Evolutionary conservation across 768 basidiomycete species (phyloP).

Genomic region (Nidularia sp.): DNA sequence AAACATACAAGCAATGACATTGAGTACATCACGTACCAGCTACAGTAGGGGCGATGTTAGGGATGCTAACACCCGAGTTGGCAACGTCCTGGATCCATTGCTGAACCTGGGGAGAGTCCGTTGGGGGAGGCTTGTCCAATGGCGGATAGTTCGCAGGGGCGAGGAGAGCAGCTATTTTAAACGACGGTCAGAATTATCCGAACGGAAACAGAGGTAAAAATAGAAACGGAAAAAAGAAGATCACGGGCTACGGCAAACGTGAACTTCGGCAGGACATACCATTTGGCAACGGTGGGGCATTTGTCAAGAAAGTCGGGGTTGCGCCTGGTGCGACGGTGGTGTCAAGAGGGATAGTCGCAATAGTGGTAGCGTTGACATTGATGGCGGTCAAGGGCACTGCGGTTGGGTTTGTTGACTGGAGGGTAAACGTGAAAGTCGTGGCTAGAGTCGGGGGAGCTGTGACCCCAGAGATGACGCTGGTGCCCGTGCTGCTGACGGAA

Average conservation of each 20-base stretch:
- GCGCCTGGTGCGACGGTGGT: constrained; percentile 47
- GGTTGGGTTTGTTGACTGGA: constrained; percentile 53
- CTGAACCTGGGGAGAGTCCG: constrained; percentile 57
- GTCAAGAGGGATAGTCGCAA: constrained; percentile 39
- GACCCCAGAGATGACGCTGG: not conserved
- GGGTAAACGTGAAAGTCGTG: constrained; percentile 36
- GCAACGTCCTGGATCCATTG: constrained; percentile 68
- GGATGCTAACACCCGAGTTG: constrained; percentile 54
- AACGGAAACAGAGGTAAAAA: not conserved
- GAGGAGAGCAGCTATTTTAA: constrained; percentile 33
- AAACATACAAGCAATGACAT: constrained; percentile 2
- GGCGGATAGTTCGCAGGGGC: constrained; percentile 58
- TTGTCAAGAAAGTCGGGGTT: constrained; percentile 42
- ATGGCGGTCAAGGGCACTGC: constrained; percentile 55
- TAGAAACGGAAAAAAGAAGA: constrained; percentile 1
- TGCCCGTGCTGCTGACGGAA: no score
- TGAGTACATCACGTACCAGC: constrained; percentile 22
- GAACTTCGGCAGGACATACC: constrained; percentile 20
- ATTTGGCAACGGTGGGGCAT: constrained; percentile 60
- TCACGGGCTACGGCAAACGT: not conserved
- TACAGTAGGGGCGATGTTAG: constrained; percentile 41
- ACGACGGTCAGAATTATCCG: not conserved
- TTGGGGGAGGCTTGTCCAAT: constrained; percentile 58
- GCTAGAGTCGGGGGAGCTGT: constrained; percentile 11
- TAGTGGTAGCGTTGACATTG: constrained; percentile 34